Evolutionary conservation across 805 yeast species (phyloP), one percentile per base, ranked within the genome.

Genomic region (Ogataea polymorpha): DNA sequence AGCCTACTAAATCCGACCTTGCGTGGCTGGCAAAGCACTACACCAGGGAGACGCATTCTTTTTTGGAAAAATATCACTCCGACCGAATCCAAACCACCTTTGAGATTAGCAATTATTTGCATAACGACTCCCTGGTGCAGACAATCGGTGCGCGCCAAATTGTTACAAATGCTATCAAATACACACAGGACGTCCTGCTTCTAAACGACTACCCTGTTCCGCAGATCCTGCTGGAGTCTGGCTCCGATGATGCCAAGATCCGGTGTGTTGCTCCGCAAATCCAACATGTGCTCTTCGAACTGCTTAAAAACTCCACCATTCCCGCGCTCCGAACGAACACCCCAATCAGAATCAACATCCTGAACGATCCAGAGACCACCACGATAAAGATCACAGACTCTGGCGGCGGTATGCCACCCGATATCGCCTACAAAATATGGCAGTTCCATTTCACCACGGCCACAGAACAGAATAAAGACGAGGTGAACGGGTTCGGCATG

Each of bases 401-500:
- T n/a, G 65, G 63, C 10, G 65, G 65, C 10, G 65, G 65, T 3
- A 42, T 61, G 44, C 42, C 51, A 1, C 34, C 39, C 11, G 34
- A 35, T 11, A 41, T 52, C 17, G 32, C 50, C 1, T 39, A 50
- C 9, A 54, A 54, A 32, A 60, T 60, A 4, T 60, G 60, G 55
- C 62, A 57, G 14, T 61, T 57, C 38, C 65, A 61, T 35, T 61
- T 55, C 41, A 58, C 65, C 13, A 60, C 65, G 8, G 49, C 51
- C 3, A 35, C 41, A 3, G 54, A 52, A 32, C 39, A 32, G 12
- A 42, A 46, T 30, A 50, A 55, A 26, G 65, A 60, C 42, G 53
- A 54, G 40, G 56, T 60, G 17, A 56, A 51, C 36, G 65, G 65
- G 5, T 60, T 58, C 32, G 65, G 65, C n/a, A 54, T 60, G 62